phyloP scores from a whole-genome alignment of 768 basidiomycete species.

The Suillus decipiens region DNA sequence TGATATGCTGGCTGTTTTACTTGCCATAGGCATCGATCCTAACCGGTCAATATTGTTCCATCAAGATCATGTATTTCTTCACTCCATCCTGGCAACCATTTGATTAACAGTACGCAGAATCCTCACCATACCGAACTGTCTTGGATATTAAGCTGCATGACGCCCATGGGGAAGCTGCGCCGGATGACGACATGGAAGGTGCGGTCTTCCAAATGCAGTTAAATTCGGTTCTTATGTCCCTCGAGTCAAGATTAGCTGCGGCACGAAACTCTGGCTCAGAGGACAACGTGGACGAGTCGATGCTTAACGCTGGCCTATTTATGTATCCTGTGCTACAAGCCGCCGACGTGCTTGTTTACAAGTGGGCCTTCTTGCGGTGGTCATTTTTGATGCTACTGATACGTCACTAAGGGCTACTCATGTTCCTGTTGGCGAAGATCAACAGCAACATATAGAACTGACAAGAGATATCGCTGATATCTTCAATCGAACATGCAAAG shows the following conservation, averaged over 20 bases:
- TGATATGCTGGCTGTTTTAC: slow-evolving; percentile 79
- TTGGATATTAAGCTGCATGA: slow-evolving; percentile 87
- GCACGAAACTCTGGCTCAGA: slow-evolving; percentile 74
- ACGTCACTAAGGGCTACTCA: slow-evolving; percentile 68
- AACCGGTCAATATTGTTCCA: slow-evolving; percentile 74
- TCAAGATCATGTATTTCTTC: slow-evolving; percentile 73
- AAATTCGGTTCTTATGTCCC: slow-evolving; percentile 2
- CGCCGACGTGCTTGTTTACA: slow-evolving; percentile 87
- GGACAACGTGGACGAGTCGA: slow-evolving; percentile 77
- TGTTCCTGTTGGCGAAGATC: slow-evolving; percentile 96
- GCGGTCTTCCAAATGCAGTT: slow-evolving; percentile 12
- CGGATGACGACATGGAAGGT: slow-evolving; percentile 99
- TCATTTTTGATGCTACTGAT: background rate
- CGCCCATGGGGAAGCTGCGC: slow-evolving; percentile 77
- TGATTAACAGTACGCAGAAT: slow-evolving; percentile 50
- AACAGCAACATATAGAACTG: slow-evolving; percentile 91
- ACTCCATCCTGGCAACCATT: slow-evolving; percentile 53
- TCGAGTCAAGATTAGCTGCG: slow-evolving; percentile 72
- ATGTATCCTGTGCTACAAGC: slow-evolving; percentile 94
- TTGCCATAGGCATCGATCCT: slow-evolving; percentile 86
- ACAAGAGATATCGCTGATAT: slow-evolving; percentile 78
- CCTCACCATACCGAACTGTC: slow-evolving; percentile 82
- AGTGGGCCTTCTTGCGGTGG: slow-evolving; percentile 45
- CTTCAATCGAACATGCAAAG: slow-evolving; percentile 74
- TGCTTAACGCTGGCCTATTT: slow-evolving; percentile 83